Evolutionary conservation across 1,284 basidiomycete genomes (phyloP), one percentile per base, ranked within the genome.

Genomic region (Limonomyces culmigenus): DNA sequence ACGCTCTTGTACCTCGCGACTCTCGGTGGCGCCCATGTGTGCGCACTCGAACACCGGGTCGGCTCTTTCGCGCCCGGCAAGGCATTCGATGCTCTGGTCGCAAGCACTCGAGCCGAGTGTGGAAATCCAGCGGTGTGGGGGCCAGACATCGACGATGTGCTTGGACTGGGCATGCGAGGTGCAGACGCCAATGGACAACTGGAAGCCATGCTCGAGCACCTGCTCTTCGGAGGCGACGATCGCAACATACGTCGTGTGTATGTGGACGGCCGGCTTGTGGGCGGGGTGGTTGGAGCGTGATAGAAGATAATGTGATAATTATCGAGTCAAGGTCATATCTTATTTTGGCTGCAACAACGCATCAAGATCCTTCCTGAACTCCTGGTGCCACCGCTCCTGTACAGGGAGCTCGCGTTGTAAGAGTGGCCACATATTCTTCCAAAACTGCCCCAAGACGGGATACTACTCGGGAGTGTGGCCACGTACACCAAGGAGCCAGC

Each of bases 1-100:
- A 76, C 86, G 1, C 63, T 96, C 33, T 66, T 95, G 43, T 83
- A 88, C 59, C 74, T 97, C 33, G 91, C 93, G 6, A 98, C 92
- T 2, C 60, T 84, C 19, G 92, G 93, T 29, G 93, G 93, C 1
- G 93, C 93, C 1, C 63, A 75, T 21, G 74, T 97, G 0, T 92
- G 87, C 49, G 65, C 67, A 35, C 55, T 96, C 19, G 65, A 73
- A 27, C 53, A 71, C 32, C 63, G 63, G 27, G 66, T 87, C n/a
- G 93, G 92, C 6, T 79, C 75, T 18, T 81, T 98, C 39, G 62
- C 60, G 17, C 61, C 64, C 0, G 88, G 88, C 2, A 92, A 88
- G 56, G 76, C 76, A 43, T 97, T 97, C 50, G 92, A 98, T 52
- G 92, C 92, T 1, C 58, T 97, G 10, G 46, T 88, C 4, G 73